Evolutionary conservation across 768 basidiomycete species (phyloP), one percentile per base, ranked within the genome.

Genomic region (Dentipellis sp.): DNA sequence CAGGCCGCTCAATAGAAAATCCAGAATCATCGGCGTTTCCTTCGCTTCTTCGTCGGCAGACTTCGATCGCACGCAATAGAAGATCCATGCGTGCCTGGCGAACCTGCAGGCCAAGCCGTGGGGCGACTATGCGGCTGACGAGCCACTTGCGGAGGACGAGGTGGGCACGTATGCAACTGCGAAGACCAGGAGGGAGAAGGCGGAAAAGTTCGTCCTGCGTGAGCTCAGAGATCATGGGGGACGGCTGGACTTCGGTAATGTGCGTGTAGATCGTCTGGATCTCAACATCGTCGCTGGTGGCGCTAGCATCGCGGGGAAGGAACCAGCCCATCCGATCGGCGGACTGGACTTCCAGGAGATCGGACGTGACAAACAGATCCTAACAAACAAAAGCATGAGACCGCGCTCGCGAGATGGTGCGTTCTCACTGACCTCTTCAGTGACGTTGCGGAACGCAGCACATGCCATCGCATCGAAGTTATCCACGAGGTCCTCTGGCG

Each of bases 311-410:
- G 53, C 81, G 74, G 35, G 71, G 59, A 3, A 75, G 72, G 68
- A 91, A 88, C 90, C 91, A 93, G 2, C 87, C 91, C 2, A 80
- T 84, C 35, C 83, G 80, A 66, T 93, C 91, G 14, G 81, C 79
- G 1, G 80, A 83, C 67, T 93, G 91, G 0, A 89, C 80, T 67
- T 93, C 91, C 10, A 93, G 75, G 16, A 91, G 69, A 66, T 93
- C 91, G 4, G 83, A 80, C 7, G 86, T 83, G 45, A 84, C 74
- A 62, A 89, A 86, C 38, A 93, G 73, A 69, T 92, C 90, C 88
- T 91, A 58, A 46, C 36, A 36, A 52, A 45, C 7, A 45, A n/a
- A 45, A 8, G 42, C 7, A 17, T n/a, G 5, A 17, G 2, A 45
- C 19, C n/a, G 19, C 4, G n/a, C 14, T 57, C 14, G 34, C 48